Evolutionary conservation across 441 rosid genomes (phyloP).

Genomic region (Jatropha multifida): DNA sequence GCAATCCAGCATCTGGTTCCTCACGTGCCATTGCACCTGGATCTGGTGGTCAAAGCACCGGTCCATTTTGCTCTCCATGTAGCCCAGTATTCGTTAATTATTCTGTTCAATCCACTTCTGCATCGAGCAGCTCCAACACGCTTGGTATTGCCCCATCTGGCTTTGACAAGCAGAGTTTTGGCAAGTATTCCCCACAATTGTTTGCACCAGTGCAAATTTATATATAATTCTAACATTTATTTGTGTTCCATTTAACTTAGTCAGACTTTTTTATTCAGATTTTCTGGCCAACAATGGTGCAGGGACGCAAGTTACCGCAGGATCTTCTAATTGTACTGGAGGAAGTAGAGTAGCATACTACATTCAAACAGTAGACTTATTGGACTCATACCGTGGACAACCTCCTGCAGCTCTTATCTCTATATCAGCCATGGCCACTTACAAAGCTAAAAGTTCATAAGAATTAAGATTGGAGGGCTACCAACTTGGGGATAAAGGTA

Average conservation of each 20-base stretch:
- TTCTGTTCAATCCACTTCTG: background rate
- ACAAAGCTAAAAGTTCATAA: background rate
- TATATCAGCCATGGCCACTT: background rate
- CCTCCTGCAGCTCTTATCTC: background rate
- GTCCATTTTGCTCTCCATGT: background rate
- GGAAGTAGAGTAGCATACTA: background rate
- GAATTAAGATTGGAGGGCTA: background rate
- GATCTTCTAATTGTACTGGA: background rate
- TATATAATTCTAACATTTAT: too few relatives aligned
- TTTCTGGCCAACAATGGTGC: too few relatives aligned
- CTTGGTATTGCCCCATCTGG: background rate
- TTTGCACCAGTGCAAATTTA: too few relatives aligned
- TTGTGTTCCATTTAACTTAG: too few relatives aligned
- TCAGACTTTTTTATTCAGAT: too few relatives aligned
- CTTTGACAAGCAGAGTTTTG: background rate
- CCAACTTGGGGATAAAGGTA: background rate
- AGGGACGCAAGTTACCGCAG: too few relatives aligned
- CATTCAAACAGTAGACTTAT: background rate
- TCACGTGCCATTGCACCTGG: background rate
- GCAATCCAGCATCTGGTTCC: background rate
- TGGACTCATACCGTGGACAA: background rate
- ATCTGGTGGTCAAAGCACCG: background rate
- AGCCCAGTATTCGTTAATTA: background rate
- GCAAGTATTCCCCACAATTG: background rate
- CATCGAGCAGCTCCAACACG: background rate